Conservation (phyloP, 106 monocot species). For the Amphibolis antarctica region DNA sequence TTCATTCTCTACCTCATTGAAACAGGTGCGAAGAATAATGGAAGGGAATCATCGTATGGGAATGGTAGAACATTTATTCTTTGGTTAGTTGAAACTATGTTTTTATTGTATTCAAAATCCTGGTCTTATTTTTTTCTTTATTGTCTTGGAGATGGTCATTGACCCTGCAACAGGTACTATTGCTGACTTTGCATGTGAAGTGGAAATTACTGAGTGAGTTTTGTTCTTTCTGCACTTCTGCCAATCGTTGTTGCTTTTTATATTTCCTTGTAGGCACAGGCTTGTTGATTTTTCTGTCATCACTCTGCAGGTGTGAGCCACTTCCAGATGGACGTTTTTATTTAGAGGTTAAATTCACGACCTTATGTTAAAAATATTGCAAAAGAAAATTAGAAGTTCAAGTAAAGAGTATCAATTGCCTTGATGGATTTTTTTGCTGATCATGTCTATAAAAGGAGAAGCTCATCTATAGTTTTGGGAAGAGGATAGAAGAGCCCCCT, state of each 20-base stretch:
- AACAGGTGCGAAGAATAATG: slow-evolving; percentile 91
- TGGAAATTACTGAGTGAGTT: slow-evolving; percentile 89
- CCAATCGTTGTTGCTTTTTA: background rate
- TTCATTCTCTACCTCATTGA: slow-evolving; percentile 1
- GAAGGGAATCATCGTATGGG: slow-evolving; percentile 99
- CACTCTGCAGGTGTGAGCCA: slow-evolving; percentile 69
- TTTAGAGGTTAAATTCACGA: slow-evolving; percentile 53
- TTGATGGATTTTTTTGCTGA: too few species aligned
- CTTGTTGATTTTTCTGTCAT: background rate
- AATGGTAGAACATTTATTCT: slow-evolving; percentile 43
- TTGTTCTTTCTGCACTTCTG: slow-evolving; percentile 10
- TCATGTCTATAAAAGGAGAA: too few species aligned
- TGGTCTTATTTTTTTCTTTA: background rate
- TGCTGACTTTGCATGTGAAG: slow-evolving; percentile 95
- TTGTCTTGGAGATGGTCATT: slow-evolving; percentile 48
- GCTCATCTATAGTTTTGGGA: too few species aligned
- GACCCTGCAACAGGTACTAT: slow-evolving; percentile 76
- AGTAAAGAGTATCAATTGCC: too few species aligned
- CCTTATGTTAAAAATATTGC: too few species aligned
- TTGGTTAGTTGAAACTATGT: background rate
- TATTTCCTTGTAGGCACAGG: background rate
- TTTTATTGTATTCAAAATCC: background rate
- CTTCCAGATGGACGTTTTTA: slow-evolving; percentile 98
- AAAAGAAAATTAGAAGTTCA: too few species aligned
- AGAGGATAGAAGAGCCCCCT: too few species aligned